Evolutionary conservation across 768 basidiomycete genomes (phyloP).

Genomic region (Trametes cubensis): DNA sequence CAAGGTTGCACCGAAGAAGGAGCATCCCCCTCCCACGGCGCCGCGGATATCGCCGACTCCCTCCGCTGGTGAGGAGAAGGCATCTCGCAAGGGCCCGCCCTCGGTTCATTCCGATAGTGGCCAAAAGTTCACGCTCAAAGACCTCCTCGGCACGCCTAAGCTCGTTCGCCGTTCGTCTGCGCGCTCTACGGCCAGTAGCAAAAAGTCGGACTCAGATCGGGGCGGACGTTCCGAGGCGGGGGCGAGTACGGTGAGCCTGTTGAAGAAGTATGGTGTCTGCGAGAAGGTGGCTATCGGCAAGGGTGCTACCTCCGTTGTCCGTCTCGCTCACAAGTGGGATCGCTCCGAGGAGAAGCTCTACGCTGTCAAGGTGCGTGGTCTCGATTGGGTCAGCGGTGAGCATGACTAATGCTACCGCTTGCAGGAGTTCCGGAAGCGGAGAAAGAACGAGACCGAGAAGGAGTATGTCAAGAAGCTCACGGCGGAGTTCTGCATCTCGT

Average conservation of each 20-base stretch:
- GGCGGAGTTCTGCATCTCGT: conserved; percentile 98
- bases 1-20: conserved; percentile 27
- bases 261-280: conserved; percentile 96
- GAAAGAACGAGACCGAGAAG: conserved; percentile 98
- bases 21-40: conserved; percentile 27
- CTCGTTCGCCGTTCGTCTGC: conserved; percentile 71
- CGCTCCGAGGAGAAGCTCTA: conserved; percentile 94
- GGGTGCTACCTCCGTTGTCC: conserved; percentile 96
- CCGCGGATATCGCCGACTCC: conserved; percentile 32
- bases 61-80: conserved; percentile 25
- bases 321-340: conserved; percentile 99
- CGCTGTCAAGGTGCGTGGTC: conserved; percentile 85
- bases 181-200: conserved; percentile 64
- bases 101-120: conserved; percentile 51
- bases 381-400: conserved; percentile 1
- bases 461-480: conserved; percentile 99
- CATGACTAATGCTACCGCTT: conserved; percentile 5
- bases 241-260: conserved; percentile 57
- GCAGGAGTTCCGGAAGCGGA: conserved; percentile 96
- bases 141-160: conserved; percentile 73
- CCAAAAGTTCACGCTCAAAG: conserved; percentile 84
- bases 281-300: conserved; percentile 97
- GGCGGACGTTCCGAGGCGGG: conserved; percentile 49
- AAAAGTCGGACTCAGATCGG: conserved; percentile 67
- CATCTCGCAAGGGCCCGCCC: conserved; percentile 23